Base-by-base conservation (phyloP, 116 monocot genomes). In the Phalaenopsis hybrid region DNA sequence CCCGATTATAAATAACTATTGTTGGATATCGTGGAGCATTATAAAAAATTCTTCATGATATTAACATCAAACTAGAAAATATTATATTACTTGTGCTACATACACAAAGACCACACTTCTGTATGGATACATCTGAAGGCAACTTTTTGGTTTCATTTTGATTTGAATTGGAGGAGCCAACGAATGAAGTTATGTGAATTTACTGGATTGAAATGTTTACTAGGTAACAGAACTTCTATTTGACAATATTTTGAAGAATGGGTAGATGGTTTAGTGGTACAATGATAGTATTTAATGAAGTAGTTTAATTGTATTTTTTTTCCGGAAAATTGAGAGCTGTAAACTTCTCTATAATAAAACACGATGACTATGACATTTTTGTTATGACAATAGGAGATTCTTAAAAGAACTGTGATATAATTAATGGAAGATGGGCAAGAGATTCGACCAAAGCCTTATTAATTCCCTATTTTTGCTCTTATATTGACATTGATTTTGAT, bases 361-460 rank as follows among this genome's bases (percentile, higher is more conserved):
- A 33, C 49, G 57, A 83, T 69, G 86, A n/a, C 5, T n/a, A 18
- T 57, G 70, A 80, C 33, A 49, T 12, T 65, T 57, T 80, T 10
- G 7, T 41, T 2, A 17, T 44, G 33, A 50, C 44, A 21, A 79
- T 15, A 23, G 76, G 57, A 45, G 11, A 81, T n/a, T 67, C 46
- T 50, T 15, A 20, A 8, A 78, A 20, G 48, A 80, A 83, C 16
- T 96, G 96, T 63, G 89, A 96, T 81, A 85, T 96, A 78, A 92
- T 88, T 50, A 16, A 88, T 76, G 94, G 96, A 10, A 87, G 86
- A 75, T 96, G 92, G 94, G 92, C 89, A 51, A 89, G 86, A 77
- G 92, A 92, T 75, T 87, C 87, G 45, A 79, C 77, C 6, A 41
- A 74, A 72, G 74, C 86, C 85, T 21, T 87, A 85, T 76, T 96